Conservation (phyloP, 768 basidiomycete species). For the Melanogaster broomeanus region DNA sequence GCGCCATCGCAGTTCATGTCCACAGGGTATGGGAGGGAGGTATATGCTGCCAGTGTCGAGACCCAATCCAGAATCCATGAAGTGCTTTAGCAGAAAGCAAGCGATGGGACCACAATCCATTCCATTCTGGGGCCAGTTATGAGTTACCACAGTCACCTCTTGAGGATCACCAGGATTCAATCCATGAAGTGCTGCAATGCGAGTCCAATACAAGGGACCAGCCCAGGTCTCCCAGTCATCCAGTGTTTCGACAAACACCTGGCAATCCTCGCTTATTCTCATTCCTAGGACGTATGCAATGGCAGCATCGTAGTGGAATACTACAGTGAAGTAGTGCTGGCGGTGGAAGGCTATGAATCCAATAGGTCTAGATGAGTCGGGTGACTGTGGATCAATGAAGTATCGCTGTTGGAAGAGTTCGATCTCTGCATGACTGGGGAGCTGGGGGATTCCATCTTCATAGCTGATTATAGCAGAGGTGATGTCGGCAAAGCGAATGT, state of each 20-base stretch:
- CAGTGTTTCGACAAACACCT: not conserved
- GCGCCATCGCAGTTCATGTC: not conserved
- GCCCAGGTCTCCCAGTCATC: not conserved
- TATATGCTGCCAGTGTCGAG: too few relatives aligned
- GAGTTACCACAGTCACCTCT: not conserved
- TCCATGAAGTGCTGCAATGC: not conserved
- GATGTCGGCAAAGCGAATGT: not conserved
- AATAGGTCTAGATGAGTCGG: not conserved
- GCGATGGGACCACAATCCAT: constrained; percentile 11
- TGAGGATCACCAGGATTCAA: not conserved
- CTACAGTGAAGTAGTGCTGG: not conserved
- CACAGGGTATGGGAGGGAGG: not conserved
- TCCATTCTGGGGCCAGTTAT: not conserved
- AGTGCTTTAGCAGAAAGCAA: not conserved
- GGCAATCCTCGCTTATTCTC: not conserved
- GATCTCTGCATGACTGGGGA: not conserved
- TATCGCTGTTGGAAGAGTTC: not conserved
- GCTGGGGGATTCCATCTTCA: not conserved
- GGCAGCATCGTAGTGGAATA: not conserved
- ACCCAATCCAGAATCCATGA: not conserved
- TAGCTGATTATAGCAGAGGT: not conserved
- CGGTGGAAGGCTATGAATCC: not conserved
- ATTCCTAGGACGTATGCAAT: not conserved
- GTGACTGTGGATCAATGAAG: not conserved
- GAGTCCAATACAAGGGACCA: not conserved